These are phyloP conservation scores for Colletotrichum phormii DNA, from an alignment of 2,329 filamentous ascomycete genomes.

Conservation along the genomic window DNA sequence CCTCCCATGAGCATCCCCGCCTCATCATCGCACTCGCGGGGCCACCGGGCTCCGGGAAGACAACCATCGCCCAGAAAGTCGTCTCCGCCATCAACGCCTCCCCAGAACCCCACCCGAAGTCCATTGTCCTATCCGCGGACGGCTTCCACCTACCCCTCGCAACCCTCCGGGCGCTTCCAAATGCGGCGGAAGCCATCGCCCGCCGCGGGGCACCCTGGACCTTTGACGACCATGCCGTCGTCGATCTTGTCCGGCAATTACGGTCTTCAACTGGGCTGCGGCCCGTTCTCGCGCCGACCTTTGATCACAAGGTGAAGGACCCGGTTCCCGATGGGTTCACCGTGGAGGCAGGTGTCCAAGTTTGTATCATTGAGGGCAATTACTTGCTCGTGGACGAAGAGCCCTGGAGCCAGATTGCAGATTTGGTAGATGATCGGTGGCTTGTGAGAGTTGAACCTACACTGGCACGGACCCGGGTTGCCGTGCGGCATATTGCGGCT, in stretches of 20 bases:
- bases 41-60: slow-evolving; percentile 47
- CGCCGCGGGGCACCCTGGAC: slow-evolving; percentile 47
- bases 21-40: slow-evolving; percentile 46
- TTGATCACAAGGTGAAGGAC: slow-evolving; percentile 63
- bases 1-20: slow-evolving; percentile 23
- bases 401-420: slow-evolving; percentile 57
- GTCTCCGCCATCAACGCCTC: slow-evolving; percentile 26
- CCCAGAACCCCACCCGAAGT: slow-evolving; percentile 15
- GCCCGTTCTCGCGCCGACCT: slow-evolving; percentile 53
- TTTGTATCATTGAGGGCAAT: slow-evolving; percentile 60
- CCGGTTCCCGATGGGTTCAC: slow-evolving; percentile 44
- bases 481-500: slow-evolving; percentile 41
- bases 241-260: slow-evolving; percentile 40
- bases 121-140: slow-evolving; percentile 38
- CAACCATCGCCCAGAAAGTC: slow-evolving; percentile 42
- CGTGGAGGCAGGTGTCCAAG: slow-evolving; percentile 15
- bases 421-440: slow-evolving; percentile 58
- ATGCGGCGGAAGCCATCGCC: slow-evolving; percentile 41
- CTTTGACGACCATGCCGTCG: slow-evolving; percentile 43
- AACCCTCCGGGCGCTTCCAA: slow-evolving; percentile 37
- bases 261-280: slow-evolving; percentile 27
- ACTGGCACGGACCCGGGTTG: slow-evolving; percentile 41
- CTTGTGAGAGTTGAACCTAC: slow-evolving; percentile 43
- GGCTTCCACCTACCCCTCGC: slow-evolving; percentile 46
- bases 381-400: slow-evolving; percentile 58